Evolutionary conservation across 1,284 basidiomycete genomes (phyloP).

Genomic region (Agaricales sp.): DNA sequence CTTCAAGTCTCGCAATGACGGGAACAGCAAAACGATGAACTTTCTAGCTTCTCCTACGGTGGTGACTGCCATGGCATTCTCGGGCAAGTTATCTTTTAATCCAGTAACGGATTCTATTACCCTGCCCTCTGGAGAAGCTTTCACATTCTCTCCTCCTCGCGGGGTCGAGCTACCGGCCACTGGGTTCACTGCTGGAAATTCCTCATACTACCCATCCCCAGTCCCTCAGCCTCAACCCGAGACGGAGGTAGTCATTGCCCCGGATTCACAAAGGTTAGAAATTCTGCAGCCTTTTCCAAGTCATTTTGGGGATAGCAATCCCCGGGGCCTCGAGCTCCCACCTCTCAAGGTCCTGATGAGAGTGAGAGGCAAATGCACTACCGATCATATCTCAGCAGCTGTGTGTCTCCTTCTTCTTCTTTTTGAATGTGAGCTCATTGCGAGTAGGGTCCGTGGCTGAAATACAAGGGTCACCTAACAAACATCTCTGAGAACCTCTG

Average conservation of each 20-base stretch:
- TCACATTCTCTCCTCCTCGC: conserved; percentile 81
- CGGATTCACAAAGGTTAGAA: conserved; percentile 83
- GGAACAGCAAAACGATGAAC: conserved; percentile 94
- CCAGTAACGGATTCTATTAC: conserved; percentile 78
- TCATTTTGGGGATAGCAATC: conserved; percentile 55
- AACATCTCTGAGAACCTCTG: conserved; percentile 96
- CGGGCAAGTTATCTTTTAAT: conserved; percentile 92
- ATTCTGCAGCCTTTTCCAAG: conserved; percentile 79
- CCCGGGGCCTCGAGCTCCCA: conserved; percentile 68
- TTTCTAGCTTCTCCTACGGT: conserved; percentile 96
- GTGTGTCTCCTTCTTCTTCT: conserved; percentile 27
- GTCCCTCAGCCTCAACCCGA: conserved; percentile 71
- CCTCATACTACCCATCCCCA: conserved; percentile 71
- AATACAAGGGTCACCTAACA: conserved; percentile 94
- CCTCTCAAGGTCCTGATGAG: conserved; percentile 79
- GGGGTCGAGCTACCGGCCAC: conserved; percentile 78
- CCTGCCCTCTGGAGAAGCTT: conserved; percentile 65
- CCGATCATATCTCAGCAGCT: conserved; percentile 95
- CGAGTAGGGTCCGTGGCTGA: conserved; percentile 93
- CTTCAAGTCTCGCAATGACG: conserved; percentile 97
- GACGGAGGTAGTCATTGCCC: conserved; percentile 70
- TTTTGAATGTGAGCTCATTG: too few species aligned
- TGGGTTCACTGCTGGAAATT: conserved; percentile 81
- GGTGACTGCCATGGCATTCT: conserved; percentile 96
- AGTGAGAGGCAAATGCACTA: conserved; percentile 96